phyloP scores from a whole-genome alignment of 2,329 filamentous ascomycete genomes.

The Xylaria digitata region DNA sequence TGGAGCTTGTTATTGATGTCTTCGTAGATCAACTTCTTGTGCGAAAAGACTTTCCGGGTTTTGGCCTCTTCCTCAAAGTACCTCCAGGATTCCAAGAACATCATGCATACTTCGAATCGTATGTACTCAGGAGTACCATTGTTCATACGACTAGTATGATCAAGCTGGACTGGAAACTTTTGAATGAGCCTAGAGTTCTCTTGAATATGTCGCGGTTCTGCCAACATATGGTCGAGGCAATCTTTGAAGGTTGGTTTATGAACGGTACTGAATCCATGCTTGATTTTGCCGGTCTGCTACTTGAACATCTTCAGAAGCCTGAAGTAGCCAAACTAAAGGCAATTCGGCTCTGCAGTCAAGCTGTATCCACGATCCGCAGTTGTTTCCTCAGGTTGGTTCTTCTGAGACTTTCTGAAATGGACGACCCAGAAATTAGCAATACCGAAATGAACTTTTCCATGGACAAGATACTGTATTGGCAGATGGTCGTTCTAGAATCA shows the following conservation, averaged over 20 bases:
- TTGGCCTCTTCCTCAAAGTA: constrained; percentile 85
- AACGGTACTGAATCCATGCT: constrained; percentile 85
- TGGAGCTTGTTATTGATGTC: constrained; percentile 81
- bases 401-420: constrained; percentile 84
- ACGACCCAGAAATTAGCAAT: constrained; percentile 71
- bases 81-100: constrained; percentile 95
- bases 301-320: constrained; percentile 90
- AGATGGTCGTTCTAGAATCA: constrained; percentile 85
- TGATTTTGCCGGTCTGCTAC: constrained; percentile 84
- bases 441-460: constrained; percentile 77
- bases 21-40: constrained; percentile 87
- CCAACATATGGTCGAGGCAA: constrained; percentile 84
- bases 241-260: constrained; percentile 97
- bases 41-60: constrained; percentile 90
- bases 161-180: constrained; percentile 74
- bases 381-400: constrained; percentile 84
- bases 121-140: constrained; percentile 80
- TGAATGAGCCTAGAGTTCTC: constrained; percentile 84
- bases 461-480: constrained; percentile 93
- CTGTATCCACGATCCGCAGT: constrained; percentile 78
- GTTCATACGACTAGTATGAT: constrained; percentile 76
- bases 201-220: constrained; percentile 88
- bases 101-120: constrained; percentile 94
- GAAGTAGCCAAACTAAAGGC: constrained; percentile 85
- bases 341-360: constrained; percentile 90